These are phyloP conservation scores for Yamadazyma pseudoaaseri DNA, from an alignment of 1,139 yeast species.

Conservation along the genomic window DNA sequence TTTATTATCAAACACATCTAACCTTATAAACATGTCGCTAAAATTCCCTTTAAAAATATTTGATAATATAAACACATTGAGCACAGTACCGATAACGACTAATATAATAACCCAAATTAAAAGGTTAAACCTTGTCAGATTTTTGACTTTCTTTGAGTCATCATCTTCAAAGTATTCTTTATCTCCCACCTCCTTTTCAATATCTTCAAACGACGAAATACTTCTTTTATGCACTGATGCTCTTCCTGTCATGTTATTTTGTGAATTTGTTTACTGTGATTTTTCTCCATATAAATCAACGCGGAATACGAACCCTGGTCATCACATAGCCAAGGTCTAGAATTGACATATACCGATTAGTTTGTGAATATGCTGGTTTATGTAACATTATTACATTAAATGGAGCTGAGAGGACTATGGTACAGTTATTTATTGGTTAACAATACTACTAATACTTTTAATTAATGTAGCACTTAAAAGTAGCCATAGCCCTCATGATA, in stretches of 20 bases:
- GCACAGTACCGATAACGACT: conserved; percentile 8
- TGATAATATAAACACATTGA: conserved; percentile 11
- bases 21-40: neutral
- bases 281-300: too few species aligned
- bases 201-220: conserved; percentile 9
- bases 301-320: too few species aligned
- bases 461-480: too few species aligned
- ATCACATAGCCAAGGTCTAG: too few species aligned
- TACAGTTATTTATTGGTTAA: too few species aligned
- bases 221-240: conserved; percentile 12
- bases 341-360: too few species aligned
- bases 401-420: too few species aligned
- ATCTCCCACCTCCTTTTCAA: conserved; percentile 5
- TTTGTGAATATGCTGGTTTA: too few species aligned
- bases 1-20: neutral
- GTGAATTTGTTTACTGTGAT: neutral
- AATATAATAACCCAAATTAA: conserved; percentile 7
- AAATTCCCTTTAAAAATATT: neutral
- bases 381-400: too few species aligned
- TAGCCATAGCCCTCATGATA: too few species aligned
- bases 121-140: conserved; percentile 10
- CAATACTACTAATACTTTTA: too few species aligned
- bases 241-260: conserved; percentile 1
- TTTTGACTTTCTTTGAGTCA: conserved; percentile 2
- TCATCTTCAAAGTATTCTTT: neutral